Percentiles rank a stretch among this genome's conserved stretches.
Evolutionary conservation across 1,139 yeast genomes (phyloP).

Genomic region (Zhuliangozyma blackwelliae): DNA sequence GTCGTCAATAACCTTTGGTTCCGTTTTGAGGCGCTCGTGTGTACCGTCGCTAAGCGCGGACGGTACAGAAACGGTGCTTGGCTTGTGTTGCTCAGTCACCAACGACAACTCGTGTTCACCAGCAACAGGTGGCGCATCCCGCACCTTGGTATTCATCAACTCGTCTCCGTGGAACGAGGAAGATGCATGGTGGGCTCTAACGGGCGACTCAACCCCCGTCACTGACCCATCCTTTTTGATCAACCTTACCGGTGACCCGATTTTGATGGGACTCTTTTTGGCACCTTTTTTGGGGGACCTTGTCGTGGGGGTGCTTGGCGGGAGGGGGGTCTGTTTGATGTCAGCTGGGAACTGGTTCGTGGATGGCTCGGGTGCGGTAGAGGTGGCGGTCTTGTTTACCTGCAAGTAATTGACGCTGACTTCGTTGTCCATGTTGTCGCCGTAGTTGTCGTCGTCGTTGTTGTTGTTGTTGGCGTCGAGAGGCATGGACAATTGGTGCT

Average conservation of each 20-base stretch:
- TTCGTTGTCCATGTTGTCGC: not conserved
- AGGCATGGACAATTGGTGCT: not conserved
- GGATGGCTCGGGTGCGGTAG: not conserved
- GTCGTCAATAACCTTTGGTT: constrained; percentile 7
- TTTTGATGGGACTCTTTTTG: constrained; percentile 32
- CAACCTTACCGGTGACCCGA: constrained; percentile 36
- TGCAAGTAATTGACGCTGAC: not conserved
- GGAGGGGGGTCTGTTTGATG: not conserved
- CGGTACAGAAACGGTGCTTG: constrained; percentile 29
- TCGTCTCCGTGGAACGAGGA: constrained; percentile 16
- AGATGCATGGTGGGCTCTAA: constrained; percentile 3
- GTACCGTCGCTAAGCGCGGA: constrained; percentile 17
- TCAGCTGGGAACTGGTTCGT: not conserved
- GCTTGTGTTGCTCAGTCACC: constrained; percentile 10
- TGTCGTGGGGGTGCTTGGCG: not conserved
- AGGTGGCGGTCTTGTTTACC: not conserved
- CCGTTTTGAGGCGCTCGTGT: constrained; percentile 5
- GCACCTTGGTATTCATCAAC: constrained; percentile 21
- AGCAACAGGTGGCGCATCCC: constrained; percentile 12
- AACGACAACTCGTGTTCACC: not conserved
- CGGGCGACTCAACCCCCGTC: constrained; percentile 18
- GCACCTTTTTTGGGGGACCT: constrained; percentile 5
- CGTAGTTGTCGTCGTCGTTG: too few species aligned
- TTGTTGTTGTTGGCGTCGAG: not conserved
- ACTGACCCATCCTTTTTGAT: constrained; percentile 27